A percentile compares a stretch with the other conserved stretches of the same genome.
Conservation (phyloP, 129 eudicot species). For the Logfia minima region DNA sequence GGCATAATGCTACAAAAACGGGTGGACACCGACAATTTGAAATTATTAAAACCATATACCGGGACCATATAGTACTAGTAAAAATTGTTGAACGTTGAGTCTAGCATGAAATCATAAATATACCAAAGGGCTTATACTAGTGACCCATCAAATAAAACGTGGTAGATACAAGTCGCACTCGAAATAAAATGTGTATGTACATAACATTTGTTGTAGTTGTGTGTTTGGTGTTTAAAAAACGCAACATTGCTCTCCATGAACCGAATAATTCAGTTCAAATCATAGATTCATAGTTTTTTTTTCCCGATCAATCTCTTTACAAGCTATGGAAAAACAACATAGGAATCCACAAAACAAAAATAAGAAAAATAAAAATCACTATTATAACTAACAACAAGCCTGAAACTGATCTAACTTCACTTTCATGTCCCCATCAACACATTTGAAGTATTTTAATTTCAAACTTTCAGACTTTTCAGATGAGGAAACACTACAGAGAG, state of each 20-base stretch:
- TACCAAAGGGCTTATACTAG: too few relatives aligned
- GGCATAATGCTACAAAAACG: neutral
- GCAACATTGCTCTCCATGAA: conserved; percentile 7
- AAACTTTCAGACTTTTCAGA: conserved; percentile 12
- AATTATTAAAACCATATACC: neutral
- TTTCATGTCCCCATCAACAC: conserved; percentile 24
- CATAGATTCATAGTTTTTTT: conserved; percentile 17
- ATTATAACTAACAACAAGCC: conserved; percentile 22
- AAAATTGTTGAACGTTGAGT: too few relatives aligned
- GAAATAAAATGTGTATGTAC: neutral
- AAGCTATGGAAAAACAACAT: conserved; percentile 14
- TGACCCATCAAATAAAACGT: neutral
- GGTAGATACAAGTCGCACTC: neutral
- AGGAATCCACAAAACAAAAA: conserved; percentile 18
- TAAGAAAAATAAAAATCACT: conserved; percentile 9
- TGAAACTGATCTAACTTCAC: conserved; percentile 26
- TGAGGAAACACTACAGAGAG: conserved; percentile 16
- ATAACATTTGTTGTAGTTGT: too few relatives aligned
- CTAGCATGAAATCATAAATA: too few relatives aligned
- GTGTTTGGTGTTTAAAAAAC: neutral
- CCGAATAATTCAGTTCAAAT: conserved; percentile 28
- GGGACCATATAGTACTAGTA: neutral
- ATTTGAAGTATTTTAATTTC: conserved; percentile 2
- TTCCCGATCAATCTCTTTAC: conserved; percentile 30
- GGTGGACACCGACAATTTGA: neutral